phyloP scores from a whole-genome alignment of 345 rosid genomes.

The Aurinia saxatilis region DNA sequence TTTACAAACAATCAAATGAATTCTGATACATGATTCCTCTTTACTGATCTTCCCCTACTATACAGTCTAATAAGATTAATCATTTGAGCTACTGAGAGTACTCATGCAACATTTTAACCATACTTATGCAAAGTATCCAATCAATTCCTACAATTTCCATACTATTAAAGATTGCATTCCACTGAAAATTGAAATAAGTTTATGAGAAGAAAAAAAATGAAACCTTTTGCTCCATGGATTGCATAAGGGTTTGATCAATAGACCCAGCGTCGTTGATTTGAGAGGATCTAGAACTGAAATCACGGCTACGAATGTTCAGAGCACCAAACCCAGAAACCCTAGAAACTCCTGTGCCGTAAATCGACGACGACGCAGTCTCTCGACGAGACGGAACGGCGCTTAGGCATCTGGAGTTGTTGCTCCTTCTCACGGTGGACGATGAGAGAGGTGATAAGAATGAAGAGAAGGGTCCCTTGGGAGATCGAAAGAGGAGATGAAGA shows the following conservation, averaged over 20 bases:
- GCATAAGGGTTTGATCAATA: constrained; percentile 76
- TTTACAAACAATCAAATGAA: no score
- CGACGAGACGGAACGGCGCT: constrained; percentile 20
- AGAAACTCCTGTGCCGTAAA: constrained; percentile 9
- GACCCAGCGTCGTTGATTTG: constrained; percentile 80
- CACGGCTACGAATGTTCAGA: constrained; percentile 22
- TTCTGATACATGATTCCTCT: no score
- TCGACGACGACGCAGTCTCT: constrained; percentile 22
- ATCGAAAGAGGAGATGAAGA: constrained; percentile 21
- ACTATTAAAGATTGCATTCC: no score
- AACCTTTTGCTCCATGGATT: constrained; percentile 93
- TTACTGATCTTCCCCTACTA: no score
- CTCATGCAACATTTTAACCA: no score
- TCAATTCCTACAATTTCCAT: neutral
- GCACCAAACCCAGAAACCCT: constrained; percentile 30
- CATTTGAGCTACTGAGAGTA: no score
- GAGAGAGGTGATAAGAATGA: constrained; percentile 4
- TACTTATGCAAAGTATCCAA: neutral
- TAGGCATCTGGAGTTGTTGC: neutral
- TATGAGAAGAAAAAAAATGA: neutral
- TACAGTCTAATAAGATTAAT: no score
- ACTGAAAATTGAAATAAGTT: neutral
- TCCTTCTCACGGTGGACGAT: constrained; percentile 5
- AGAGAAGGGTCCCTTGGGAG: constrained; percentile 20
- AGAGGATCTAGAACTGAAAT: constrained; percentile 48